Base-by-base conservation (phyloP, 768 basidiomycete species). In the Termitomyces sp. region DNA sequence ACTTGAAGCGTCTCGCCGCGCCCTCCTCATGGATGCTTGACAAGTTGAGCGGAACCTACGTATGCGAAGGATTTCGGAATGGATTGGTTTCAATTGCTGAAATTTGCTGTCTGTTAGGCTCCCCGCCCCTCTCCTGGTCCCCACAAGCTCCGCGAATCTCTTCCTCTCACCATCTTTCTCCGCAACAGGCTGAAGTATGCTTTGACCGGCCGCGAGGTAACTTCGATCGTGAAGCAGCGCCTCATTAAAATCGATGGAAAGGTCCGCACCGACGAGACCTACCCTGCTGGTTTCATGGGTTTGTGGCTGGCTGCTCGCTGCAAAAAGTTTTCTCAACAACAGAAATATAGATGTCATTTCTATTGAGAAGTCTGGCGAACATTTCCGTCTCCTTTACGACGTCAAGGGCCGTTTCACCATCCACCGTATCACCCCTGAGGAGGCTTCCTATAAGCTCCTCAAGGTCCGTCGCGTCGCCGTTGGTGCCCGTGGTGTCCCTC, bases 21-120 rank as follows among this genome's bases (percentile, higher is more conserved):
- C 97, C 97, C 61, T 96, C 94, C 46, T 89, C 93, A 79, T 99
- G 97, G 97, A 98, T 99, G 95, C 84, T 99, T 62, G 94, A 98
- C 83, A 99, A 99, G 80, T 77, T 99, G 68, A 87, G 90, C 76
- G 93, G 93, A 58, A 94, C 93, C 64, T 96, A 92, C 67, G 93
- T 94, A 75, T 72, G 89, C 58, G 58, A 47, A 66, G 46, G 19
- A n/a, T n/a, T n/a, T 35, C 17, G n/a, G 30, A 25, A 12, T 25
- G 21, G 17, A 37, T 23, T 32, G 43, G 23, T 44, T 45, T n/a
- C 40, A 19, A 34, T 46, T 12, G 27, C 46, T 54, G 43, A 58
- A 58, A 44, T 37, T 27, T 49, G 12, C 34, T 45, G 21, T 58
- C 67, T 58, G 10, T 41, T 64, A 92, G 94, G 94, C 94, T 70